Base-by-base conservation (phyloP, 2,329 filamentous ascomycete genomes). In the Cercospora nicotianae region DNA sequence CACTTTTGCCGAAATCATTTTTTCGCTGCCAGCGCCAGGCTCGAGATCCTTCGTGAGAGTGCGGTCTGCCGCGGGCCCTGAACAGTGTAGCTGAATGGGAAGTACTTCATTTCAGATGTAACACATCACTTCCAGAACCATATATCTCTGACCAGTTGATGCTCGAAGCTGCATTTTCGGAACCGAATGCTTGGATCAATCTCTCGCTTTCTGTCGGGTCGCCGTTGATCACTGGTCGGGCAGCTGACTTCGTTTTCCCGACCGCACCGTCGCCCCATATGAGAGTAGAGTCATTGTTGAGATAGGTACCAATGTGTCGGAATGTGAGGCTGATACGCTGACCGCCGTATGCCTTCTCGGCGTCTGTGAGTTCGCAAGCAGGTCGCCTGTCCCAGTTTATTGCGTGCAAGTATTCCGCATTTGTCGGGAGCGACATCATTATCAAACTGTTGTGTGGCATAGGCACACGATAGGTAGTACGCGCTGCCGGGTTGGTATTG, bases 231-330 rank as follows among this genome's bases (percentile, higher is more conserved):
- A 96, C 89, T 0, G 82, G 74, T 0, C 82, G 81, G 0, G 93
- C 93, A 0, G 83, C 80, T 0, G 83, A 83, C 26, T 83, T 83
- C 0, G 82, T 83, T 80, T 97, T 96, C 6, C 82, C 83, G 0
- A 86, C 87, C 0, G 94, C 94, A 2, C 95, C 95, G 79, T 97
- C 94, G 13, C 95, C 95, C 94, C 94, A 98, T 64, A 99, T 96
- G 2, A 81, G 81, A 31, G 83, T 83, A 45, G 86, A 84, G n/a
- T 87, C 83, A 3, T 83, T 81, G 73, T 90, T 84, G 55, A 97
- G 80, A 76, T 93, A 98, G 0, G 95, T 99, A 1, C 89, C 93
- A 71, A 99, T 97, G 26, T 88, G 85, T 55, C 95, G 87, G 78
- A 99, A 98, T 0, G 95, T 99, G 39, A 99, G 84, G 59, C 92